Base-by-base conservation (phyloP, 768 basidiomycete species). In the Collybia nuda region DNA sequence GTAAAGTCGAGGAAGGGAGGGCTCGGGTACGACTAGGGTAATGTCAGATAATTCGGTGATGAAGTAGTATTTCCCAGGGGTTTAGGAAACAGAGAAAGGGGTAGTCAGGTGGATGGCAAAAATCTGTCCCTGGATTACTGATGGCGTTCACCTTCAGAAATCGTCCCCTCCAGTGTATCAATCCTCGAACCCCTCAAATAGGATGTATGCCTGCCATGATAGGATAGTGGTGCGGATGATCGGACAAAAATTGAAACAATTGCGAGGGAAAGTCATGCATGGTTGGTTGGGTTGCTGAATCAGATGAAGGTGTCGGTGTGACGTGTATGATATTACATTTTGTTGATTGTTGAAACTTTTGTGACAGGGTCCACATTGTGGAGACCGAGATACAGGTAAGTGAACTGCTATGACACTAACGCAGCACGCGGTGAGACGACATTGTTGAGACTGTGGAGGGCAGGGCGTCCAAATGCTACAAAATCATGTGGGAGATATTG, bases 291-390 rank as follows among this genome's bases (percentile, higher is more conserved):
- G 69, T 81, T 81, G 76, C 80, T 75, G 73, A 76, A 76, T 72
- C 80, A 83, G 78, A 79, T 74, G 75, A 62, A 66, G 69, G 69
- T 75, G 78, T 79, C 80, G 76, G 69, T 73, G 68, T 68, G 76
- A 83, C 79, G 75, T 82, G 81, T 83, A 78, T 81, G 74, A 53
- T 81, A 80, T 86, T 90, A 90, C 88, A 90, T 88, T 89, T 90
- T 89, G 82, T 70, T 71, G 69, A 59, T 68, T 61, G 74, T 69
- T 69, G 65, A 70, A 72, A 73, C 68, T 73, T 78, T 79, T 82
- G 79, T 69, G 67, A 75, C 73, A 73, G 69, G 70, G 69, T 67
- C 62, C 62, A 62, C 68, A 68, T 68, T 65, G 62, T 61, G 61
- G n/a, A 68, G 65, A 71, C 62, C 67, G 69, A 61, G 60, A 65